Base-by-base conservation (phyloP, 768 basidiomycete genomes). In the Tephrocybe sp. region DNA sequence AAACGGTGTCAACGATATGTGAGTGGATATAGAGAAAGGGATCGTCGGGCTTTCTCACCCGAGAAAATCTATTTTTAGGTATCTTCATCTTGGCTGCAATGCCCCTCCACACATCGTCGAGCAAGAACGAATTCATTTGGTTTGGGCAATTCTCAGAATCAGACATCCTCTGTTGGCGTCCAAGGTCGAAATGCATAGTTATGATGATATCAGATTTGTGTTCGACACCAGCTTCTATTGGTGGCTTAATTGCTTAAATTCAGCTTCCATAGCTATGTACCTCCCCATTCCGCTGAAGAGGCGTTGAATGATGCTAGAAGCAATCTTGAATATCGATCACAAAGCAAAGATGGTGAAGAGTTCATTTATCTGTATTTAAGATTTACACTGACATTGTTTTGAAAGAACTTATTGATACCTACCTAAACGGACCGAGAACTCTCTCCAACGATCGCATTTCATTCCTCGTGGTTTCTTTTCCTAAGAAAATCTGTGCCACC, bases 1-100 rank as follows among this genome's bases (percentile, higher is more conserved):
- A 37, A 80, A 73, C 45, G 88, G 88, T 4, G 90, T 92, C 27
- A 94, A 94, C 58, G 91, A 94, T 63, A 92, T 94, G 91, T 90
- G 81, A 62, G 31, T 28, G 15, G 6, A 39, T 34, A 22, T 35
- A n/a, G 26, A 15, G 13, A 18, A 46, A 15, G 22, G 22, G 26
- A 47, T 32, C 32, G 18, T 24, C 35, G 25, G 30, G 21, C 26
- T 32, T 30, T 18, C 44, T 48, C 41, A 34, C 25, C 34, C 6
- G 9, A 22, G 21, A 26, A 26, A 41, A 28, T 27, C 22, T 44
- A 39, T 47, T 22, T 41, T 35, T 45, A 93, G 89, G 90, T 92
- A 92, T 63, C 70, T 92, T 34, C 88, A 90, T 62, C 70, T 92
- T 30, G 84, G 84, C 1, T 83, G 89, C 64, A 64, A 59, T 28